Conservation (phyloP, 2,329 filamentous ascomycete species). For the Chrysosporium queenslandicum region DNA sequence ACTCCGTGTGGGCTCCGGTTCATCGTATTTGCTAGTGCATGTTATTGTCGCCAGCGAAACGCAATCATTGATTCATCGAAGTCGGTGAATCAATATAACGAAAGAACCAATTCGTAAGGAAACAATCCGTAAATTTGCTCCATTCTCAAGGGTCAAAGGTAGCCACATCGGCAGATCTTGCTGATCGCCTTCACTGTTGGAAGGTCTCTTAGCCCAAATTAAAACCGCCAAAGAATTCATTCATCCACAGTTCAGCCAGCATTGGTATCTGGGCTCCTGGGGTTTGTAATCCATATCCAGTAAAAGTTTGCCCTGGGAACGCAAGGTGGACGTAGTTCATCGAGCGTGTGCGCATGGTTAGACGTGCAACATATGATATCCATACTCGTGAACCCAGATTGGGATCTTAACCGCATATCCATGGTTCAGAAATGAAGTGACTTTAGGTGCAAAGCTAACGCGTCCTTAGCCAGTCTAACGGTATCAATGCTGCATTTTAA, state of each 20-base stretch:
- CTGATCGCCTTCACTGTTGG: not conserved
- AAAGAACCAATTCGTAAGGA: not conserved
- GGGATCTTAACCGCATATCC: not conserved
- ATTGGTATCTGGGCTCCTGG: not conserved
- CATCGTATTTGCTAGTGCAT: not conserved
- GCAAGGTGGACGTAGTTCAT: not conserved
- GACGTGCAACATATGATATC: too few species aligned
- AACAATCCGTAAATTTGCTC: not conserved
- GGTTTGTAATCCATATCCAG: not conserved
- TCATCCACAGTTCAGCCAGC: not conserved
- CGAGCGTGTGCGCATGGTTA: too few species aligned
- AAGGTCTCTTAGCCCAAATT: not conserved
- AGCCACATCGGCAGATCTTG: conserved; percentile 6
- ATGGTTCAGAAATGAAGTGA: not conserved
- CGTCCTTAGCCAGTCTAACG: not conserved
- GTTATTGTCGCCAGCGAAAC: not conserved
- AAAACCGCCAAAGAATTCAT: not conserved
- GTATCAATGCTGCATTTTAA: too few species aligned
- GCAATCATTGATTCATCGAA: not conserved
- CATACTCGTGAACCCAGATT: not conserved
- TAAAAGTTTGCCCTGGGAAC: not conserved
- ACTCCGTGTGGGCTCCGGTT: not conserved
- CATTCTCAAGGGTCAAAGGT: not conserved
- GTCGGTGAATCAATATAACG: not conserved
- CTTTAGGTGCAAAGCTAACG: not conserved